Evolutionary conservation across 2,329 filamentous ascomycete genomes (phyloP).

Genomic region (Sporothrix protearum): DNA sequence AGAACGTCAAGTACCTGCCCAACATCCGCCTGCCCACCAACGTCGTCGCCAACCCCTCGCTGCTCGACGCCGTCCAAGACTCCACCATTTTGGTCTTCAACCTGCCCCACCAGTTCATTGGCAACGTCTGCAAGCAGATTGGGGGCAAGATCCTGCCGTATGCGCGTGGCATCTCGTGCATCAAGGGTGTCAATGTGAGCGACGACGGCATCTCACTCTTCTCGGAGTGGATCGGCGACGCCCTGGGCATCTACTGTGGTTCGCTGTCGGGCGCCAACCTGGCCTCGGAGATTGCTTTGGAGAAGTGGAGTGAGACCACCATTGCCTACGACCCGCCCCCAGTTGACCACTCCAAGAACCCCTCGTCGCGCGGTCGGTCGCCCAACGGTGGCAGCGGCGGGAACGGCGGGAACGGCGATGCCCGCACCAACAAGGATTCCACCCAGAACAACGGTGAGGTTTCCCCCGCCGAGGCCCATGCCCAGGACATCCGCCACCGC

Average conservation of each 20-base stretch:
- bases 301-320: slow-evolving; percentile 97
- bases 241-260: slow-evolving; percentile 92
- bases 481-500: slow-evolving; percentile 39
- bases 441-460: slow-evolving; percentile 34
- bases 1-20: slow-evolving; percentile 98
- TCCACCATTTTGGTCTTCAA: slow-evolving; percentile 94
- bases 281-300: slow-evolving; percentile 81
- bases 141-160: slow-evolving; percentile 86
- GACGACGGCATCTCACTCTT: slow-evolving; percentile 84
- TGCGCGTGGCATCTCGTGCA: slow-evolving; percentile 91
- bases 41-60: slow-evolving; percentile 76
- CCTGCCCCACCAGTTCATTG: slow-evolving; percentile 93
- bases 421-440: neutral
- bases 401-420: too few relatives aligned
- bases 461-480: slow-evolving; percentile 27
- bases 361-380: slow-evolving; percentile 54
- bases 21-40: slow-evolving; percentile 78
- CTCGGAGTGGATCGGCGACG: slow-evolving; percentile 88
- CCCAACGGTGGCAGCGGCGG: slow-evolving; percentile 38
- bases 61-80: slow-evolving; percentile 74
- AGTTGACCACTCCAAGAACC: slow-evolving; percentile 73
- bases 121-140: slow-evolving; percentile 76
- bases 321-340: slow-evolving; percentile 91
- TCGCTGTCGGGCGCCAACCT: slow-evolving; percentile 96
- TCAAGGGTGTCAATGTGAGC: slow-evolving; percentile 94